phyloP scores from a whole-genome alignment of 208 protist genomes.

The Trypanosoma brucei region DNA sequence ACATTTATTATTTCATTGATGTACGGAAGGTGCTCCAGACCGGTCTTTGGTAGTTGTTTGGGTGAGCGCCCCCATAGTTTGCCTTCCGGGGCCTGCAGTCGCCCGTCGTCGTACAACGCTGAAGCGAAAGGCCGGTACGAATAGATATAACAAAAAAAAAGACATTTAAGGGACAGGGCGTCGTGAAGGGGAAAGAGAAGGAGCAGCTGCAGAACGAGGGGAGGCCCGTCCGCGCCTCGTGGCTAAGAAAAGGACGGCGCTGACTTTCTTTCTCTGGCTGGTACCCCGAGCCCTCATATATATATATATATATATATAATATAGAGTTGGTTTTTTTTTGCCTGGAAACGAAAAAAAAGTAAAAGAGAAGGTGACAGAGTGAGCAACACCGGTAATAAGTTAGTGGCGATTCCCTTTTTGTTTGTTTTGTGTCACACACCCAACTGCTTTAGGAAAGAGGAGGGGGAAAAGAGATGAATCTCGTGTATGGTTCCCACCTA shows the following conservation, averaged over 20 bases:
- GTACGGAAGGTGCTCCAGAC: background rate
- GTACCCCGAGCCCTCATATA: no score
- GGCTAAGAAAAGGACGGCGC: no score
- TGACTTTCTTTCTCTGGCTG: no score
- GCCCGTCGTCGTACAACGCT: background rate
- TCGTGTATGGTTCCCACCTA: slow-evolving; percentile 61
- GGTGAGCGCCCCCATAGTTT: background rate
- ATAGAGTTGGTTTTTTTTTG: no score
- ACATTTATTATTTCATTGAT: background rate
- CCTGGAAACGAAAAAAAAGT: no score
- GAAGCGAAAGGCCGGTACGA: background rate
- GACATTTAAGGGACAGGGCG: background rate
- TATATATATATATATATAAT: no score
- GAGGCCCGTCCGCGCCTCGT: no score
- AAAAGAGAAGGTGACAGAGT: no score
- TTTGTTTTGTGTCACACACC: no score
- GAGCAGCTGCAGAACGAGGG: no score
- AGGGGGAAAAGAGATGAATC: background rate
- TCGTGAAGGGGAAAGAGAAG: slow-evolving; percentile 3
- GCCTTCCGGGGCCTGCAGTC: background rate
- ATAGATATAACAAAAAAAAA: background rate
- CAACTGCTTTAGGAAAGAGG: slow-evolving; percentile 1
- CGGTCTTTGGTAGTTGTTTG: background rate
- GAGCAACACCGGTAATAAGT: no score
- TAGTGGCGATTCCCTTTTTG: no score